A percentile compares a stretch with the other conserved stretches of the same genome.
phyloP scores from a whole-genome alignment of 2,329 filamentous ascomycete species.

The Penicillium sp. region DNA sequence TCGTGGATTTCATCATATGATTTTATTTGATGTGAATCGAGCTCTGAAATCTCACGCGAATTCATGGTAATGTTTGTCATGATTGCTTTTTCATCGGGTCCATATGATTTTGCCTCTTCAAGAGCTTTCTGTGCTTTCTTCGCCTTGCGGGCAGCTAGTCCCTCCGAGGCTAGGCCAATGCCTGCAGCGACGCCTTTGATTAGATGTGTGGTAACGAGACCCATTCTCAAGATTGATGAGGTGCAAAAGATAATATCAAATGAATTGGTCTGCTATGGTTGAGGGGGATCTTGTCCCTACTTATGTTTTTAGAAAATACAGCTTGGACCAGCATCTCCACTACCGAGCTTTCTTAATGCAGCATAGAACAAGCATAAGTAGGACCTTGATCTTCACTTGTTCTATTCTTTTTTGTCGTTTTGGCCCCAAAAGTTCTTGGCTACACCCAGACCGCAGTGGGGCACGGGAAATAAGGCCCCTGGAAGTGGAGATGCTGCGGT shows the following conservation, averaged over 20 bases:
- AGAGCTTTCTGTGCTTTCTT: not conserved
- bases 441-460: not conserved
- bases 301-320: not conserved
- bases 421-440: not conserved
- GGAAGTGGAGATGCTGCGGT: not conserved
- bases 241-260: not conserved
- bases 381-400: not conserved
- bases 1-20: not conserved
- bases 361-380: not conserved
- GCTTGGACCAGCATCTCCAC: not conserved
- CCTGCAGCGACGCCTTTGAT: not conserved
- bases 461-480: not conserved
- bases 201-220: not conserved
- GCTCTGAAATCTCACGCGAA: not conserved
- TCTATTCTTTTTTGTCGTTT: not conserved
- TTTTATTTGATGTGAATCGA: not conserved
- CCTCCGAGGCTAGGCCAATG: no score
- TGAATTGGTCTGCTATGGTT: not conserved
- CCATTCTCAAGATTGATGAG: not conserved
- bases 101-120: not conserved
- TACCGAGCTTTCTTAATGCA: not conserved
- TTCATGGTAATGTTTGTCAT: not conserved
- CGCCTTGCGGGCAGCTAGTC: no score
- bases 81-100: not conserved
- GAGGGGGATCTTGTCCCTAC: not conserved